phyloP scores from a whole-genome alignment of 306 rosid genomes.

The Dryas drummondii region DNA sequence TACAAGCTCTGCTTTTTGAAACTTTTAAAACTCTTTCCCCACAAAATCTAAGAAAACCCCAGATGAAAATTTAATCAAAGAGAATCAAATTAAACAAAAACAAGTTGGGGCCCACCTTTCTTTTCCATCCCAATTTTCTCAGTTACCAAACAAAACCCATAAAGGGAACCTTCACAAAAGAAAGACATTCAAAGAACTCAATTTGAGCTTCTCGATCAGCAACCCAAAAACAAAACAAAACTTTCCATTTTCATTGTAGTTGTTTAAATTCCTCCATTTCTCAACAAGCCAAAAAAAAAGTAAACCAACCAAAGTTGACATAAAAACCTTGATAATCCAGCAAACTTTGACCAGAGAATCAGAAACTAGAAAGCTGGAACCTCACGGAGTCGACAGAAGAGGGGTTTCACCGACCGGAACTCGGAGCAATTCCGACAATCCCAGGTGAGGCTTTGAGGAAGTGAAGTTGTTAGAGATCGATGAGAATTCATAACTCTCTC shows the following conservation, averaged over 20 bases:
- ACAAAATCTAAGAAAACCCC: conserved; percentile 15
- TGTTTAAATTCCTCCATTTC: neutral
- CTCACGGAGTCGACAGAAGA: conserved; percentile 26
- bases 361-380: conserved; percentile 36
- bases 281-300: conserved; percentile 6
- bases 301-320: conserved; percentile 4
- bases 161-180: neutral
- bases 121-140: conserved; percentile 19
- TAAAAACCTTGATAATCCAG: conserved; percentile 46
- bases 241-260: neutral
- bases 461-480: conserved; percentile 23
- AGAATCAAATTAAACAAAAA: neutral
- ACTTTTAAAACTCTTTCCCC: conserved; percentile 1
- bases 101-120: neutral
- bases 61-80: neutral
- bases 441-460: conserved; percentile 36
- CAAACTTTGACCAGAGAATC: conserved; percentile 7
- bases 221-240: neutral
- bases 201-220: conserved; percentile 7
- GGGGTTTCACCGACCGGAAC: conserved; percentile 29
- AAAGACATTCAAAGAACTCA: conserved; percentile 5
- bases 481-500: conserved; percentile 41
- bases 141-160: conserved; percentile 27
- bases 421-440: conserved; percentile 24
- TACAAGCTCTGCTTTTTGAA: neutral